Percentiles rank a stretch among this genome's conserved stretches.
Evolutionary conservation across 2,329 filamentous ascomycete genomes (phyloP).

Genomic region (Nigrospora oryzae): DNA sequence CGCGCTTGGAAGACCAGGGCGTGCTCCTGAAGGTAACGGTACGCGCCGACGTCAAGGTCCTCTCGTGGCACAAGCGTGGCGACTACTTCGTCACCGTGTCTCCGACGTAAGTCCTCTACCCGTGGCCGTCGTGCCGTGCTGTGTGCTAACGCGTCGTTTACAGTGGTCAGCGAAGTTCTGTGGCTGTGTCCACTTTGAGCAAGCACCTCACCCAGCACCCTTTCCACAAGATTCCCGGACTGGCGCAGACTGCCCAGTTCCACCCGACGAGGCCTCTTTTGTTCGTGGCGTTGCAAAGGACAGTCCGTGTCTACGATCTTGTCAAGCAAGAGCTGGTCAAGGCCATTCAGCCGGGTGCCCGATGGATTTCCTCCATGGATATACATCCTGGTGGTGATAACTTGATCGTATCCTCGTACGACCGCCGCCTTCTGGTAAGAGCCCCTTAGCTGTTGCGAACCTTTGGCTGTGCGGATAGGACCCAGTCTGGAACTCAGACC

Average conservation of each 20-base stretch:
- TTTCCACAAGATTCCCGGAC: conserved; percentile 68
- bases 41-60: conserved; percentile 71
- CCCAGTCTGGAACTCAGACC: neutral
- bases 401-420: conserved; percentile 88
- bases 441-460: neutral
- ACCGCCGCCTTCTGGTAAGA: conserved; percentile 67
- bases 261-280: conserved; percentile 89
- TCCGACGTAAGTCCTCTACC: conserved; percentile 36
- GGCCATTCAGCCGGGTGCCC: conserved; percentile 84
- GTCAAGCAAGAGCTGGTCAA: conserved; percentile 87
- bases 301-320: conserved; percentile 89
- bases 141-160: no score
- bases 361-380: conserved; percentile 89
- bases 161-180: conserved; percentile 62
- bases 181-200: conserved; percentile 89
- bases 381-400: conserved; percentile 92
- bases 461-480: neutral
- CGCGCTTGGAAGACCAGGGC: conserved; percentile 65
- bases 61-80: conserved; percentile 89
- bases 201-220: conserved; percentile 94
- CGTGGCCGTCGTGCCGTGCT: no score
- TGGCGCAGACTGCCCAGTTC: conserved; percentile 84
- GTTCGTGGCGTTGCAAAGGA: conserved; percentile 91
- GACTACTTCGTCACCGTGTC: conserved; percentile 93
- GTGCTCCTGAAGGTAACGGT: conserved; percentile 77